Evolutionary conservation across 129 eudicot species (phyloP).

Genomic region (Tagetes patula): DNA sequence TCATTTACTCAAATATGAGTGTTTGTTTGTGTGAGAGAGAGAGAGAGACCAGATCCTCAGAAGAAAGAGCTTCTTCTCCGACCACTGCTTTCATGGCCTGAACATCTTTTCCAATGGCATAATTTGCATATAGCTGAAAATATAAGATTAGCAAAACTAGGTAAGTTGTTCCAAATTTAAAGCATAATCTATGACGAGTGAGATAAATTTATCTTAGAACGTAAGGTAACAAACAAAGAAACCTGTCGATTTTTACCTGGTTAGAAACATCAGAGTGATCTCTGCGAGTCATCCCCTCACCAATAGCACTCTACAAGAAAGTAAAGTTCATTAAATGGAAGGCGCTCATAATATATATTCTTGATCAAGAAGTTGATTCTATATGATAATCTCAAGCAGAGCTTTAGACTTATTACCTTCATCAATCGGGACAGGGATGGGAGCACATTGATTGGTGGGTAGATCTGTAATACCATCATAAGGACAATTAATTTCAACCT

Average conservation of each 20-base stretch:
- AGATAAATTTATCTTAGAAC: slow-evolving; percentile 1
- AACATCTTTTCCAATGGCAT: slow-evolving; percentile 99
- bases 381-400: not conserved
- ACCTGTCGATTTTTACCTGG: slow-evolving; percentile 49
- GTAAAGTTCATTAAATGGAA: slow-evolving; percentile 1
- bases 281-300: slow-evolving; percentile 98
- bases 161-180: not conserved
- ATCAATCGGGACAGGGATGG: slow-evolving; percentile 94
- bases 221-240: not conserved
- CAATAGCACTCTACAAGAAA: slow-evolving; percentile 90
- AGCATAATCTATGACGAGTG: not conserved
- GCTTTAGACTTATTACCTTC: slow-evolving; percentile 56
- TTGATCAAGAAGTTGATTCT: not conserved
- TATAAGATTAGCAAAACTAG: not conserved
- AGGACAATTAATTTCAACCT: not conserved
- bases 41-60: slow-evolving; percentile 81
- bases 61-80: slow-evolving; percentile 98
- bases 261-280: slow-evolving; percentile 99
- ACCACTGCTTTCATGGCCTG: slow-evolving; percentile 99
- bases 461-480: slow-evolving; percentile 53
- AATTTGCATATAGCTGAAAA: slow-evolving; percentile 84
- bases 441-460: slow-evolving; percentile 96
- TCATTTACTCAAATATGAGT: not conserved
- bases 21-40: not conserved
- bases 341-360: not conserved